A percentile compares a stretch with the other conserved stretches of the same genome.
Evolutionary conservation across 306 rosid species (phyloP).

Genomic region (Trifolium repens): DNA sequence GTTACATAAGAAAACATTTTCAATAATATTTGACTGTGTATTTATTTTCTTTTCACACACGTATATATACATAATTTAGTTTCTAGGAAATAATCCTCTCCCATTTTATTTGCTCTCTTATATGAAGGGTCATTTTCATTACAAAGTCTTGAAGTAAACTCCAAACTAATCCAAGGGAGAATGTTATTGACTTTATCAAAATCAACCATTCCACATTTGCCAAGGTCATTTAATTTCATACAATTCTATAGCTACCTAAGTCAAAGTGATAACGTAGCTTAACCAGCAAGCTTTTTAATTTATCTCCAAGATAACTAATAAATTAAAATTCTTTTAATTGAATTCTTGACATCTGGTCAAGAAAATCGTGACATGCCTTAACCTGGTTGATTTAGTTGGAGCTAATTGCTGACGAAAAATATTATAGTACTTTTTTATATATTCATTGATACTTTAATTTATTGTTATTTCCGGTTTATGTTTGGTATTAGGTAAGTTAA

Average conservation of each 20-base stretch:
- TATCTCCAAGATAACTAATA: conserved; percentile 8
- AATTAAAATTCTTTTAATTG: conserved; percentile 18
- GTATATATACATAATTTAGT: conserved; percentile 10
- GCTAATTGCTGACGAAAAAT: conserved; percentile 37
- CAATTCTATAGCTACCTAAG: neutral
- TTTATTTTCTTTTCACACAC: neutral
- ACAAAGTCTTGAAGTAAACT: conserved; percentile 41
- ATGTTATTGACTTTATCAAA: conserved; percentile 41
- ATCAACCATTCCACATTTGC: conserved; percentile 36
- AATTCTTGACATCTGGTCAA: conserved; percentile 18
- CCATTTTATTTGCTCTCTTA: neutral
- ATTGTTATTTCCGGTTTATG: neutral
- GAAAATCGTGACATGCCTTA: conserved; percentile 9
- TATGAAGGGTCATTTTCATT: conserved; percentile 36
- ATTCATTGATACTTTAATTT: neutral
- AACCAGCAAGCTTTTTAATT: conserved; percentile 31
- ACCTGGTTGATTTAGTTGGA: conserved; percentile 6
- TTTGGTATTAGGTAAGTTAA: too few species aligned
- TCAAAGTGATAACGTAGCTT: neutral
- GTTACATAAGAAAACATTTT: neutral
- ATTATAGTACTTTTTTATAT: neutral
- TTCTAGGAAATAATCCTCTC: conserved; percentile 31
- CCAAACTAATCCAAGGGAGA: conserved; percentile 32
- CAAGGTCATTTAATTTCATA: conserved; percentile 20
- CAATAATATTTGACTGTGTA: conserved; percentile 24